Evolutionary conservation across 495 filamentous ascomycete genomes (phyloP), one percentile per base, ranked within the genome.

Genomic region (Pyrenopolyporus hunteri): DNA sequence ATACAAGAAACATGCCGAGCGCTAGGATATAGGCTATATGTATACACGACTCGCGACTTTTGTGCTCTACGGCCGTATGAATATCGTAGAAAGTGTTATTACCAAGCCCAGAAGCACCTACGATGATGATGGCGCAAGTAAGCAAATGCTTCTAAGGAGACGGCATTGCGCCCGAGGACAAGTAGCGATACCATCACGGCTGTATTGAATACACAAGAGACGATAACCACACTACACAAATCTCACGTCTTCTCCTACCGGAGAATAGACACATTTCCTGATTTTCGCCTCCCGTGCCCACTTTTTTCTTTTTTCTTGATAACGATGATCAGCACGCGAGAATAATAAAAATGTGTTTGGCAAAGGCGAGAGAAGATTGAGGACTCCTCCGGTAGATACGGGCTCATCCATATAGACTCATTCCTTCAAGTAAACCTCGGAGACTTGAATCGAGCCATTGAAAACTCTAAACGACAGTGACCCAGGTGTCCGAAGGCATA

Each of bases 181-280:
- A n/a, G 42, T 53, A 50, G 36, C 29, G 47, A 40, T 28, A 63
- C 44, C 59, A 60, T 48, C 17, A 46, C 53, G 57, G 43, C 47
- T 69, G 63, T 69, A 69, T 69, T 69, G 66, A 52, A 66, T 69
- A 69, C 66, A 69, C 49, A 53, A 60, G 45, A 63, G 40, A 36
- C 23, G 25, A 55, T 28, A 53, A 60, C 55, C 66, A 22, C 63
- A 31, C 55, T 57, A 51, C 55, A 62, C 59, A 31, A 47, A 59
- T 37, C 19, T 37, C 13, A 23, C 45, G 35, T 57, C 37, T 26
- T 36, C 47, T 54, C 25, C 31, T 28, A n/a, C 36, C 9, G 37
- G 19, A 22, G 37, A 10, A 40, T 10, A 53, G 42, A 35, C 44
- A 31, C 31, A 63, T 56, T 49, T 23, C 53, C 49, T 35, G 26